Conservation (phyloP, 2,329 filamentous ascomycete species). For the Aspergillus fumigatus region DNA sequence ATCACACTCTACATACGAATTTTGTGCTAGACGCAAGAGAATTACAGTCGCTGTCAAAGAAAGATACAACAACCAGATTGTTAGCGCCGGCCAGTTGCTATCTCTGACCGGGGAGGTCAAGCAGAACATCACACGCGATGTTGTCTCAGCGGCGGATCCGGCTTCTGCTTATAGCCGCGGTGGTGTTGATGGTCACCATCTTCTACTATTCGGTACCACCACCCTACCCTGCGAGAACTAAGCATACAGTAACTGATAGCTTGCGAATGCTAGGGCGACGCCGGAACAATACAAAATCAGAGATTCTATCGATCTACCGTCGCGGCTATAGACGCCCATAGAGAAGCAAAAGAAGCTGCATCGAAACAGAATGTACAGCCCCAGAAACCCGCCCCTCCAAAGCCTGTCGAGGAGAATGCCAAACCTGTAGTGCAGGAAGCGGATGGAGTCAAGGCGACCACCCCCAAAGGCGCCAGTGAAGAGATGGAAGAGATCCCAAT, state of each 20-base stretch:
- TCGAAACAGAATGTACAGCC: constrained; percentile 58
- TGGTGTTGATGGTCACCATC: constrained; percentile 62
- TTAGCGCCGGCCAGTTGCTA: background rate
- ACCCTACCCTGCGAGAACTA: background rate
- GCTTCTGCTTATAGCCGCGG: constrained; percentile 59
- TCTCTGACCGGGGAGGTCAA: background rate
- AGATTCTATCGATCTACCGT: constrained; percentile 55
- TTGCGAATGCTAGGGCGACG: constrained; percentile 31
- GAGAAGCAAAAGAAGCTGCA: constrained; percentile 38
- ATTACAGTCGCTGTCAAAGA: background rate
- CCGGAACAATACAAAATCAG: constrained; percentile 37
- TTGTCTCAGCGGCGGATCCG: constrained; percentile 66
- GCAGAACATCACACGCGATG: constrained; percentile 44
- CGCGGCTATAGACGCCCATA: constrained; percentile 49
- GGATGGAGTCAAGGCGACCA: constrained; percentile 15
- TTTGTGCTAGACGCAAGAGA: background rate
- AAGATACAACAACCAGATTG: background rate
- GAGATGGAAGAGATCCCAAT: constrained; percentile 45
- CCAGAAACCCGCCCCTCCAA: constrained; percentile 59
- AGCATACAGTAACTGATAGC: constrained; percentile 4
- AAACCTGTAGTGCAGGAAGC: constrained; percentile 9
- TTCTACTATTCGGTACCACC: constrained; percentile 66
- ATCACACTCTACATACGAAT: background rate
- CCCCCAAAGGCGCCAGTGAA: constrained; percentile 38
- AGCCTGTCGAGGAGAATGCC: constrained; percentile 34